Base-by-base conservation (phyloP, 2,329 filamentous ascomycete genomes). In the Nothophoma quercina region DNA sequence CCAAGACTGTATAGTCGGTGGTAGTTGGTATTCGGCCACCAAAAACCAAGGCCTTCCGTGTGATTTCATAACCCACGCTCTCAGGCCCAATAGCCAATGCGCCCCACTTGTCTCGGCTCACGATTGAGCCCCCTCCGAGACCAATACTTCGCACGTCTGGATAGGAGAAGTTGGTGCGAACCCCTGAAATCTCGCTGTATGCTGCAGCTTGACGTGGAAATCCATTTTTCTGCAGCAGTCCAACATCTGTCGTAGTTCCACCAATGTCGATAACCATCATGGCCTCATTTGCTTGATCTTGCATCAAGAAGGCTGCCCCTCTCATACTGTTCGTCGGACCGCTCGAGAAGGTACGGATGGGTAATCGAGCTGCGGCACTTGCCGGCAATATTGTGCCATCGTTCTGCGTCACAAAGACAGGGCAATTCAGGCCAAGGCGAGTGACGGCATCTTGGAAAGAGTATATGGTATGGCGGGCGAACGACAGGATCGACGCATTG, bases 211-310 rank as follows among this genome's bases (percentile, higher is more conserved):
- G 83, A 25, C 85, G 77, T 0, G 86, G 86, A 43, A 88, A 85
- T 0, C 86, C 86, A 36, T 82, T 87, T 0, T 81, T 77, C 6
- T 85, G 77, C 5, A 89, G 68, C 0, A 87, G 69, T 0, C 86
- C 85, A 8, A 87, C 83, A 58, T 88, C 86, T 0, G 85, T 83
- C 0, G 85, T 88, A 0, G 86, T 89, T 2, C 86, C 86, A 0
- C 86, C 86, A 48, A 88, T 83, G 60, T 88, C 86, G 2, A 88
- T 81, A 0, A 88, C 85, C 74, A 88, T 83, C 58, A 84, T 26
- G 75, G 81, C 54, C 78, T 83, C 64, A 8, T 65, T 59, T 22
- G 61, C 51, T 40, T 67, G 52, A 35, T 63, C 64, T 7, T 66
- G 68, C 12, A 71, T 62, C 0, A 75, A 56, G 41, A 72, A 79